These are phyloP conservation scores for Heliamphora pulchella DNA, from an alignment of 179 eudicot species.

Conservation along the genomic window DNA sequence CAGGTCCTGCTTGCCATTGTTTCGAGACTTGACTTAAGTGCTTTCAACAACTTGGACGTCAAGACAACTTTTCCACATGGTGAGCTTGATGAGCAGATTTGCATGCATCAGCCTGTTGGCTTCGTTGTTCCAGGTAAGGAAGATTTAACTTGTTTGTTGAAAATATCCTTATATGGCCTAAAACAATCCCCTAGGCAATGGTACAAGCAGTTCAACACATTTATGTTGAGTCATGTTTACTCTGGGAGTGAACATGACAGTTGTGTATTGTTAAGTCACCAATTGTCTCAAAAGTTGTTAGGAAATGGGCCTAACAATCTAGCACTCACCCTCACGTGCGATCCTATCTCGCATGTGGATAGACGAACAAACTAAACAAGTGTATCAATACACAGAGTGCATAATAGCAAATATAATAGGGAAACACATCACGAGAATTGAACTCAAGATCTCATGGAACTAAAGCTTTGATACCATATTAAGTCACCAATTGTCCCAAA, in stretches of 20 bases:
- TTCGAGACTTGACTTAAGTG: neutral
- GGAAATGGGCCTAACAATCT: neutral
- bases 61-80: slow-evolving; percentile 5
- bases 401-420: too few species aligned
- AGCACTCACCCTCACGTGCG: too few species aligned
- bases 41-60: slow-evolving; percentile 11
- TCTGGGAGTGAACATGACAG: slow-evolving; percentile 6
- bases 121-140: slow-evolving; percentile 1
- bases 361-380: too few species aligned
- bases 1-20: neutral
- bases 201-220: too few species aligned
- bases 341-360: too few species aligned
- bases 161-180: slow-evolving; percentile 15
- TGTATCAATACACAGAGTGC: too few species aligned
- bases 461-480: too few species aligned
- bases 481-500: too few species aligned
- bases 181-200: neutral
- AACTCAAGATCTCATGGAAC: too few species aligned
- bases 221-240: slow-evolving; percentile 7
- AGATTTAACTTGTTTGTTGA: slow-evolving; percentile 14
- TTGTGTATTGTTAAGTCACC: neutral
- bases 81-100: slow-evolving; percentile 9
- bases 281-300: neutral
- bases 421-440: too few species aligned
- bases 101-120: slow-evolving; percentile 14